Conservation (phyloP, 225 moss, liverwort and hornwort genomes). For the Anthoceros angustus region DNA sequence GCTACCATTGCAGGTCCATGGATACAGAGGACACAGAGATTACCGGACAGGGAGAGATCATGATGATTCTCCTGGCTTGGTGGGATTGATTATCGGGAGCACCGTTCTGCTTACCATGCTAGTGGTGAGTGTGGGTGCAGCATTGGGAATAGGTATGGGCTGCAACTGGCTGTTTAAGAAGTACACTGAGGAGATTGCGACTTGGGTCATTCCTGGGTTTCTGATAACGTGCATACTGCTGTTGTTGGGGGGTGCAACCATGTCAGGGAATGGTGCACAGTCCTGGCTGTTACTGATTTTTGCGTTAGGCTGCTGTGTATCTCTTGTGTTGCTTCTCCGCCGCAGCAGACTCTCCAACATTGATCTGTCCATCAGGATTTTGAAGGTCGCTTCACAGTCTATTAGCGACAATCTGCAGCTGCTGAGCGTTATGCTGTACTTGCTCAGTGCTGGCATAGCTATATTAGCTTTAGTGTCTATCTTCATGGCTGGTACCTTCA, state of each 20-base stretch:
- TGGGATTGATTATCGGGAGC: background rate
- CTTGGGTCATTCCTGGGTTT: no score
- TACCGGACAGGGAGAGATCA: background rate
- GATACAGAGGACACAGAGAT: background rate
- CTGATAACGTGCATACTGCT: no score
- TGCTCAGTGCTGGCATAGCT: background rate
- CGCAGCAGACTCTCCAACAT: background rate
- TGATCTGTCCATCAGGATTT: background rate
- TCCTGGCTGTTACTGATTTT: no score
- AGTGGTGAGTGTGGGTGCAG: background rate
- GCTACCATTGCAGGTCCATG: background rate
- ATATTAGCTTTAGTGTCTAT: background rate
- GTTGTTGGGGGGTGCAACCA: no score
- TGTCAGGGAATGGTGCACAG: no score
- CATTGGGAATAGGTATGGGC: background rate
- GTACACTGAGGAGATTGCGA: no score
- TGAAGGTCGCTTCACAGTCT: conserved; percentile 3
- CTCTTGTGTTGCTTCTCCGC: background rate
- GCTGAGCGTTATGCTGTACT: background rate
- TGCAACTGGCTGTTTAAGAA: no score
- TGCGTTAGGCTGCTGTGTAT: no score
- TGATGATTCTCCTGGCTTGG: background rate
- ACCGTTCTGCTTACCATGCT: background rate
- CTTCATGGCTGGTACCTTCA: background rate
- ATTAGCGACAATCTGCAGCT: background rate